Conservation (phyloP, 164 flowering plant genomes). For the Aristolochia contorta region DNA sequence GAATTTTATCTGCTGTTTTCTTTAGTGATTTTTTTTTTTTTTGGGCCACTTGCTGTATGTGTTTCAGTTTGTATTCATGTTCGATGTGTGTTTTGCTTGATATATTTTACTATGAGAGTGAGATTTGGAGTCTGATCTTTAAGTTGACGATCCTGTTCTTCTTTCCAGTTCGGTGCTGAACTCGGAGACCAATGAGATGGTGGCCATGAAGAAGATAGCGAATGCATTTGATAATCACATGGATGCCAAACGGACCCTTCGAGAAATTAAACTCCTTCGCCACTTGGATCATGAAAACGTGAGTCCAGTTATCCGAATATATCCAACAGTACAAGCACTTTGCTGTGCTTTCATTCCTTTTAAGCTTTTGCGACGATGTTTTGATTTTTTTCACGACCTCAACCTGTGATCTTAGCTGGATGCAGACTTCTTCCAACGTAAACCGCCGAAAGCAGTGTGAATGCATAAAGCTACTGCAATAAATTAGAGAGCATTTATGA, state of each 20-base stretch:
- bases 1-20: too few relatives aligned
- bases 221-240: conserved; percentile 84
- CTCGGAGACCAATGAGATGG: conserved; percentile 84
- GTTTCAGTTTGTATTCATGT: background rate
- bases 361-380: background rate
- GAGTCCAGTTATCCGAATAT: conserved; percentile 5
- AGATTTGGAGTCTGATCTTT: background rate
- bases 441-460: too few relatives aligned
- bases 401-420: too few relatives aligned
- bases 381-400: background rate
- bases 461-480: too few relatives aligned
- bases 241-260: conserved; percentile 93
- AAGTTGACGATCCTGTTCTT: background rate
- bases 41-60: background rate
- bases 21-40: background rate
- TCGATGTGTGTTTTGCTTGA: background rate
- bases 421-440: too few relatives aligned
- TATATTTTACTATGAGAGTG: background rate
- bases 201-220: conserved; percentile 87
- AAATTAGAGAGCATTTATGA: too few relatives aligned
- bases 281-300: conserved; percentile 95
- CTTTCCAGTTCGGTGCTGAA: conserved; percentile 37
- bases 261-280: conserved; percentile 84
- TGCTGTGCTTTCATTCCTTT: background rate
- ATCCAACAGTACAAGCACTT: background rate